Conservation (phyloP, 345 rosid species). For the Eucalyptus dawsonii region DNA sequence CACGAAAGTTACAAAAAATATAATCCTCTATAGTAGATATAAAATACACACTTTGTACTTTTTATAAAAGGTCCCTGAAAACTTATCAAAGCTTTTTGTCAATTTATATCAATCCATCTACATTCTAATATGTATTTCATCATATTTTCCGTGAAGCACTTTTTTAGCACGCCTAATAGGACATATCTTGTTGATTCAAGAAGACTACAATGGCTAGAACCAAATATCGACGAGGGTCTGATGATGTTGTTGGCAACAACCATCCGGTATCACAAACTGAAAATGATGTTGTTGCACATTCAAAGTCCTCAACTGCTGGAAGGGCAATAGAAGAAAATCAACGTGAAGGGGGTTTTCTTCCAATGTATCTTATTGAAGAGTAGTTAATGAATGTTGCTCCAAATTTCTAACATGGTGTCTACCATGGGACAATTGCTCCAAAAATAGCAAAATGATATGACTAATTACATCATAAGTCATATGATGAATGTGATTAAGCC, state of each 20-base stretch:
- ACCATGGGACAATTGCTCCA: not conserved
- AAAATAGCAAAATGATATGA: not conserved
- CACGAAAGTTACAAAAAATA: not conserved
- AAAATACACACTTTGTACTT: not conserved
- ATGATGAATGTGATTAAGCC: not conserved
- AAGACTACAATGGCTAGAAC: not conserved
- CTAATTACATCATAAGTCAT: not conserved
- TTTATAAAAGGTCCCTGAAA: not conserved
- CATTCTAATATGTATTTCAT: not conserved
- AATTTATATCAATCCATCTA: not conserved
- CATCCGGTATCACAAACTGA: not conserved
- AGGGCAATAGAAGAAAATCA: not conserved
- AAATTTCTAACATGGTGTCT: not conserved
- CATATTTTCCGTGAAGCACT: not conserved
- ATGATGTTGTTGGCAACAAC: not conserved
- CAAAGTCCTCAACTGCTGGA: no score
- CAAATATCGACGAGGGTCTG: not conserved
- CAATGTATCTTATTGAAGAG: not conserved
- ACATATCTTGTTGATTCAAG: not conserved
- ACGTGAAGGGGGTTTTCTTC: not conserved
- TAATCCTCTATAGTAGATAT: not conserved
- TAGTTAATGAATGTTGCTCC: not conserved
- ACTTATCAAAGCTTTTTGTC: not conserved
- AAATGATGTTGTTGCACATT: not conserved
- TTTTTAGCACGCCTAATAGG: not conserved